Base-by-base conservation (phyloP, 2,329 filamentous ascomycete species). In the Aspergillus aculeatinus region DNA sequence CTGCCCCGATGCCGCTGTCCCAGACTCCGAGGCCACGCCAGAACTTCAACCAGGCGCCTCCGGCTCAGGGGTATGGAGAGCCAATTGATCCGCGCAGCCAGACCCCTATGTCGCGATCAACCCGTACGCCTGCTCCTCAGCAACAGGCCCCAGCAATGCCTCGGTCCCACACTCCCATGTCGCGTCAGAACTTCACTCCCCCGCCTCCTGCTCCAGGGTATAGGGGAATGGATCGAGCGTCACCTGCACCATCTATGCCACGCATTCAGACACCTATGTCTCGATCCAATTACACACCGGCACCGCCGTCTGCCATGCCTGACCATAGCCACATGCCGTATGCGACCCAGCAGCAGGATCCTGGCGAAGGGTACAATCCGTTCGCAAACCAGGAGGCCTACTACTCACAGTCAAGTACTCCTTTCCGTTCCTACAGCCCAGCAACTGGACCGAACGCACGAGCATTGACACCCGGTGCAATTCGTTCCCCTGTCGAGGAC, bases 1-100 rank as follows among this genome's bases (percentile, higher is more conserved):
- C 72, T 68, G 12, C 60, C 67, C n/a, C 57, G 67, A 23, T 67
- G 67, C 54, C 67, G 67, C 21, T 68, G 67, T 48, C 53, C 9
- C 53, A 55, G 4, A 55, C 53, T 7, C 53, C 53, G 3, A 48
- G 53, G 21, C 47, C 48, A 21, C 53, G 42, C n/a, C 53, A 33
- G 7, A 25, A 55, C 25, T 48, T 35, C 19, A 48, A 55, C 19
- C 53, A 48, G 19, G 5, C 51, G 19, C 51, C 42, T 25, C 14
- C 53, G 7, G n/a, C 2, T 21, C 39, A 31, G 25, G 42, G 52
- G 33, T 55, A 55, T 47, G 48, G 31, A 23, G 27, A 21, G 3
- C 52, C 52, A 9, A 23, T 48, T 25, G 52, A 19, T 21, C 35
- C 51, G 33, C 51, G 35, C 3, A 44, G 33, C 9, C 68, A 69